Evolutionary conservation across 805 yeast genomes (phyloP).

Genomic region (Barnettozyma wickerhamii): DNA sequence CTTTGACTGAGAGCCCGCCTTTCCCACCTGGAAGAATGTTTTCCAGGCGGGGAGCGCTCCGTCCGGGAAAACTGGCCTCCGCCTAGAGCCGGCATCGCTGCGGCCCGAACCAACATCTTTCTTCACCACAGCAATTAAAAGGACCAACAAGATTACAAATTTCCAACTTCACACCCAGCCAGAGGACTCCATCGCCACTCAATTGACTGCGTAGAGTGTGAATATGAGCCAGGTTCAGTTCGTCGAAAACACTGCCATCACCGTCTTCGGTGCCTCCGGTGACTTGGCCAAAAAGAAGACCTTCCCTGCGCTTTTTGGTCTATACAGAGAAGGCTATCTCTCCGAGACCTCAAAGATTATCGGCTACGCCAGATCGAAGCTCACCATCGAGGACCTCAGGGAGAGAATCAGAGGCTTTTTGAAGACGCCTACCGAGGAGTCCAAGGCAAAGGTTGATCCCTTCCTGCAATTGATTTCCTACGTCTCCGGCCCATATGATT

Average conservation of each 20-base stretch:
- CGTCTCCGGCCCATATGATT: conserved; percentile 75
- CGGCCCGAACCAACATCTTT: neutral
- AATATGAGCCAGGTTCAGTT: conserved; percentile 34
- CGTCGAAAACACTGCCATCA: conserved; percentile 64
- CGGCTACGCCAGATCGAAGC: conserved; percentile 88
- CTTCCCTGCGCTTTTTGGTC: conserved; percentile 80
- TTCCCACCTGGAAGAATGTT: neutral
- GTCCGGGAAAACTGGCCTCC: neutral
- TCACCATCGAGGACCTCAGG: conserved; percentile 63
- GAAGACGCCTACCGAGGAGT: conserved; percentile 44
- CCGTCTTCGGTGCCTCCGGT: conserved; percentile 93
- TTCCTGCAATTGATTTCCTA: conserved; percentile 68
- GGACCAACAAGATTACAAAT: neutral
- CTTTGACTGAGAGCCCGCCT: neutral
- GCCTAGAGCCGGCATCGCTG: neutral
- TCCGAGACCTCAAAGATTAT: conserved; percentile 67
- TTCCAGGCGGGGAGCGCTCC: neutral
- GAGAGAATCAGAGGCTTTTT: conserved; percentile 62
- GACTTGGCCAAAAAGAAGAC: conserved; percentile 95
- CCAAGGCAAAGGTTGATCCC: conserved; percentile 43
- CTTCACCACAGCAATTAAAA: neutral
- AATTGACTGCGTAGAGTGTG: too few relatives aligned
- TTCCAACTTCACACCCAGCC: too few relatives aligned
- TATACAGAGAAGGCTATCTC: conserved; percentile 70
- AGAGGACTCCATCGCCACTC: neutral